Base-by-base conservation (phyloP, 306 rosid genomes). In the Cucumis cinereus region DNA sequence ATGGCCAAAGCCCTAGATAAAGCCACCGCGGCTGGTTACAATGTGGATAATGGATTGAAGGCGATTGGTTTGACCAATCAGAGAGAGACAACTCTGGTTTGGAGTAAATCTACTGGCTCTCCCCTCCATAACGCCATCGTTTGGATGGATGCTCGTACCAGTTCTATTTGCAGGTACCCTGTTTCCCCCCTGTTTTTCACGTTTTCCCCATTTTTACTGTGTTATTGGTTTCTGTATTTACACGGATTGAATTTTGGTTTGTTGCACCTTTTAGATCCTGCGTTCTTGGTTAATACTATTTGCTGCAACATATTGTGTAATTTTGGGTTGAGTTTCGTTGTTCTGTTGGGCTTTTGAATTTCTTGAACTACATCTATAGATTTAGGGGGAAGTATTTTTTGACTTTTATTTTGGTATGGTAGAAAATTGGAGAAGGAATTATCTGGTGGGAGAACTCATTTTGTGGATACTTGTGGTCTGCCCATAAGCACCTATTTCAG, bases 101-200 rank as follows among this genome's bases (percentile, higher is more conserved):
- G 98, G 98, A 91, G 98, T 80, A 94, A 90, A 88, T 87, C 98
- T 78, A 87, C 95, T 2, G 98, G 98, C 35, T 61, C 10, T 41
- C 97, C 98, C 70, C 97, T 94, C 43, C 52, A 90, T 78, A 81
- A 87, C 50, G 97, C 98, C 73, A 84, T 94, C 75, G 98, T 94
- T 81, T 94, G 98, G 98, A 91, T 91, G 98, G 98, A 94, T 78
- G 95, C 33, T 74, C 91, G 98, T 3, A 91, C 98, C 35, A 83
- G 93, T 59, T 54, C 89, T 30, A 52, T 94, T 84, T 94, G 96
- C 96, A 85, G 97, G 98, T 91, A 26, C 54, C 40, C 49, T 59
- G 41, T 38, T 38, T 38, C 1, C 7, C 68, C 49, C 26, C n/a
- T 11, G 47, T n/a, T 62, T 23, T 16, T 3, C 41, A 17, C 35